These are phyloP conservation scores for Mrakia frigida DNA, from an alignment of 768 basidiomycete genomes.

Conservation along the genomic window DNA sequence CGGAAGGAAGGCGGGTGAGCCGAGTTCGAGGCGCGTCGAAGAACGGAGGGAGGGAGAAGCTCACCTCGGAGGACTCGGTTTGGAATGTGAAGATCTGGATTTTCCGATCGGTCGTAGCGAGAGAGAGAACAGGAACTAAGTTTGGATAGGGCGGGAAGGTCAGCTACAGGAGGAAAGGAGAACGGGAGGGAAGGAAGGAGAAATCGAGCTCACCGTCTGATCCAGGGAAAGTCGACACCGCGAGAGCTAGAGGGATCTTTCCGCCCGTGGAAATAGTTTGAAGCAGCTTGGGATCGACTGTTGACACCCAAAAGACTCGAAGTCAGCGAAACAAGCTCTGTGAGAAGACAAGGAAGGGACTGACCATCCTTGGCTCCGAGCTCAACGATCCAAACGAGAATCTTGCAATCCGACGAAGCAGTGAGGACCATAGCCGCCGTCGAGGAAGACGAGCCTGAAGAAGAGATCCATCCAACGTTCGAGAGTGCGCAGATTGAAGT, in stretches of 20 bases:
- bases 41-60: slow-evolving; percentile 46
- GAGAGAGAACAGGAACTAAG: slow-evolving; percentile 61
- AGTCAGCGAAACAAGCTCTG: slow-evolving; percentile 42
- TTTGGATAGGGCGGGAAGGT: background rate
- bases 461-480: slow-evolving; percentile 40
- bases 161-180: background rate
- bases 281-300: slow-evolving; percentile 39
- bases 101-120: slow-evolving; percentile 72
- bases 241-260: slow-evolving; percentile 69
- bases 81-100: slow-evolving; percentile 73
- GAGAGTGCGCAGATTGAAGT: slow-evolving; percentile 63
- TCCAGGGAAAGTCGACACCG: slow-evolving; percentile 59
- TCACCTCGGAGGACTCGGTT: slow-evolving; percentile 45
- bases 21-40: slow-evolving; percentile 6
- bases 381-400: slow-evolving; percentile 62
- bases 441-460: background rate
- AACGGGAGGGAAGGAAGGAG: slow-evolving; percentile 2
- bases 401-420: slow-evolving; percentile 72
- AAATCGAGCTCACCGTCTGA: slow-evolving; percentile 55
- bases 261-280: slow-evolving; percentile 64
- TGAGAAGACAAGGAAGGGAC: slow-evolving; percentile 41
- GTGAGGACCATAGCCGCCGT: slow-evolving; percentile 54
- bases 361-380: slow-evolving; percentile 38
- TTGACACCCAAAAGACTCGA: background rate
- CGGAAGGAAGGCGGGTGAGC: background rate